Conservation (phyloP, 148 eudicot genomes). For the Cornus controversa region DNA sequence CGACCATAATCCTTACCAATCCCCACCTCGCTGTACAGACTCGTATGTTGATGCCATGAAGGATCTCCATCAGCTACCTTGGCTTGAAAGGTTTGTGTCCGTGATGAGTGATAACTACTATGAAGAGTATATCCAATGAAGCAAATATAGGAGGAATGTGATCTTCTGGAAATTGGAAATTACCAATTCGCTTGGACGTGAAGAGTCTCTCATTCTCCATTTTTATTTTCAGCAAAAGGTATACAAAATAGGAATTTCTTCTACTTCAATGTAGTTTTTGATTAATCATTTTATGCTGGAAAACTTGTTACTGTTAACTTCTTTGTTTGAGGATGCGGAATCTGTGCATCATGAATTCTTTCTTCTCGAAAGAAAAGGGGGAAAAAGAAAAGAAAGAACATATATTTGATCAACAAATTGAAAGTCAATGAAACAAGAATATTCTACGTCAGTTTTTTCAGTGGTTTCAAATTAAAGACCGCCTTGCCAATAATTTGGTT, state of each 20-base stretch:
- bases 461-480: no score
- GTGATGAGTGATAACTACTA: constrained; percentile 79
- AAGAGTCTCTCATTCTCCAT: neutral
- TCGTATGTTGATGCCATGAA: constrained; percentile 79
- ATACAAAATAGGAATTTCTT: neutral
- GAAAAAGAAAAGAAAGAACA: neutral
- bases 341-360: neutral
- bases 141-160: neutral
- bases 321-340: neutral
- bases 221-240: neutral
- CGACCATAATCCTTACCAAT: constrained; percentile 61
- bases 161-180: neutral
- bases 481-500: no score
- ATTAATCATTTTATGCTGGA: neutral
- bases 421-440: no score
- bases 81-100: constrained; percentile 91
- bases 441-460: no score
- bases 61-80: constrained; percentile 90
- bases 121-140: constrained; percentile 64
- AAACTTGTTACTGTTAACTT: neutral
- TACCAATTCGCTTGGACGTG: neutral
- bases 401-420: no score
- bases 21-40: constrained; percentile 70
- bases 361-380: neutral
- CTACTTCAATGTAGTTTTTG: neutral